Evolutionary conservation across 2,329 filamentous ascomycete species (phyloP), one percentile per base, ranked within the genome.

Genomic region (Pleomassaria siparia): DNA sequence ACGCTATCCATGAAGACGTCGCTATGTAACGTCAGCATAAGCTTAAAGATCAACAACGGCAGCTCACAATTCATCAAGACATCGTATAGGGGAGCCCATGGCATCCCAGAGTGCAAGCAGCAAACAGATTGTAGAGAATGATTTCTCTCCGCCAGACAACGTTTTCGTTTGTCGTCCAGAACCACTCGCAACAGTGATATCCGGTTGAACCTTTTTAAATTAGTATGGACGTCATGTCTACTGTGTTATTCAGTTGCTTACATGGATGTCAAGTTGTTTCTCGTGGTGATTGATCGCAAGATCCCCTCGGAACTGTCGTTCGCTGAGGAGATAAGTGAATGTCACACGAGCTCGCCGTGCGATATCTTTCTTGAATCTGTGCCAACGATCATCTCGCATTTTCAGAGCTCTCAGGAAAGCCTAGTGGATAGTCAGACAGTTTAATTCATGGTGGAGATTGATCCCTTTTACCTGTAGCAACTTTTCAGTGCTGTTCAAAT

Each of bases 1-100:
- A 97, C 89, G 58, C 87, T 90, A 72, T 99, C 94, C 94, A 99
- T 99, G 77, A 96, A 99, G 25, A 99, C 94, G 68, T 99, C 94
- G 66, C 77, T 81, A 50, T 21, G 10, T 4, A 21, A 35, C 22
- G 35, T 47, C 43, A 68, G 57, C 63, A 43, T 20, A 30, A 33
- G n/a, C 4, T 41, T 8, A 2, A 40, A 22, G 16, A 20, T 18
- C 18, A n/a, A 4, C 2, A 12, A 16, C 10, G 24, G 45, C 13
- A 37, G 28, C 76, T 56, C 68, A 80, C 78, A 97, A 99, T 72
- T 99, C 94, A 72, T 99, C 94, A 44, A 99, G 78, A 64, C 94
- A 99, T 45, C 94, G 84, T 51, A 99, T 87, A 0, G 91, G 92
- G 15, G 91, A 95, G 10, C 94, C 92, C 87, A 99, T 99, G 24